phyloP scores from a whole-genome alignment of 495 filamentous ascomycete species.

The Penicillium atrosanguineum region DNA sequence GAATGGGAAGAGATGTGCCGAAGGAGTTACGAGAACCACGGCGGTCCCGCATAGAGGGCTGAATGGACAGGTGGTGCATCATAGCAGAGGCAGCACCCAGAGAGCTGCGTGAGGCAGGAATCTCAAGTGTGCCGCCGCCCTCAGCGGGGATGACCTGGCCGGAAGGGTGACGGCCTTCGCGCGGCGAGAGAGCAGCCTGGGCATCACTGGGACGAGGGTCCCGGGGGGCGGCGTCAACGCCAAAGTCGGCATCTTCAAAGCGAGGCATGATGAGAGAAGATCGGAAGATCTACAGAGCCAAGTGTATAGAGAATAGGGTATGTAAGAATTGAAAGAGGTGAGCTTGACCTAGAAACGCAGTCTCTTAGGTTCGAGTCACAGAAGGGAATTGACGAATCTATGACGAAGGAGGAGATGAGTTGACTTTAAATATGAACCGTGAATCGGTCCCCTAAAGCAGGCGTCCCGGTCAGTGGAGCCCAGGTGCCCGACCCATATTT shows the following conservation, averaged over 20 bases:
- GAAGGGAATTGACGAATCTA: neutral
- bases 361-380: neutral
- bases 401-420: neutral
- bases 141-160: conserved; percentile 47
- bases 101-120: conserved; percentile 67
- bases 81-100: conserved; percentile 57
- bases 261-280: conserved; percentile 52
- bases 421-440: neutral
- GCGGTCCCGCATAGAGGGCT: conserved; percentile 64
- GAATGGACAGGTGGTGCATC: conserved; percentile 70
- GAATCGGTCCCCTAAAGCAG: neutral
- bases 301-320: neutral
- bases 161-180: conserved; percentile 20
- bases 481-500: neutral
- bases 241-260: conserved; percentile 58
- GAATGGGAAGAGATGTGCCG: conserved; percentile 72
- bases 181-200: conserved; percentile 25
- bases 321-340: neutral
- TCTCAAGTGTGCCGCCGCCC: conserved; percentile 53
- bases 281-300: no score
- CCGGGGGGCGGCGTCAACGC: conserved; percentile 36
- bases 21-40: conserved; percentile 77
- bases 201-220: conserved; percentile 28
- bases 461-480: neutral
- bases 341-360: neutral